Conservation (phyloP, 139 green algal species). For the Picochlorum sp. region DNA sequence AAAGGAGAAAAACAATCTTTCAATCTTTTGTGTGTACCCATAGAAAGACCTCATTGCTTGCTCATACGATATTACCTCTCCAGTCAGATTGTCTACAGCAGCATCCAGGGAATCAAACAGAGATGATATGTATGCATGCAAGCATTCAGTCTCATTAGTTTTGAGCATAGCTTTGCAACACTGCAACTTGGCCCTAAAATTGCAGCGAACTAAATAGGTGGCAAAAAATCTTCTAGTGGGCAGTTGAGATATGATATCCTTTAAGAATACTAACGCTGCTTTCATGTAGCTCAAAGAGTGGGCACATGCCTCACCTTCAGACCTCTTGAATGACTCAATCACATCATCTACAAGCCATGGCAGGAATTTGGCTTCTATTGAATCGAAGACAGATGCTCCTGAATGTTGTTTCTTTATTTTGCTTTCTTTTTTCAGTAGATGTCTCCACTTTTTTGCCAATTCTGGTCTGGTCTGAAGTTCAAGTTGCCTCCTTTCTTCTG, state of each 20-base stretch:
- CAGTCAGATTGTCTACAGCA: constrained; percentile 90
- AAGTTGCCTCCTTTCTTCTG: constrained; percentile 62
- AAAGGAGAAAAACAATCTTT: constrained; percentile 83
- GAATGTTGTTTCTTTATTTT: constrained; percentile 42
- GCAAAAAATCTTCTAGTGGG: constrained; percentile 77
- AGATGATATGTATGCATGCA: not conserved
- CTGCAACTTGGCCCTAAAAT: constrained; percentile 66
- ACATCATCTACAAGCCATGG: constrained; percentile 65
- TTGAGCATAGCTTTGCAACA: not conserved
- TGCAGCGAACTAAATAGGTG: constrained; percentile 70
- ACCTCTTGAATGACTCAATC: constrained; percentile 23
- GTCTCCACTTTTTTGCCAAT: constrained; percentile 78
- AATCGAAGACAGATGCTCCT: constrained; percentile 39
- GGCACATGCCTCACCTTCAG: not conserved
- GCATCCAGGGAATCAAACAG: constrained; percentile 49
- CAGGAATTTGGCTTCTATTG: constrained; percentile 66
- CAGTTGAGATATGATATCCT: constrained; percentile 84
- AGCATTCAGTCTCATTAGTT: not conserved
- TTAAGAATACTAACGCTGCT: constrained; percentile 81
- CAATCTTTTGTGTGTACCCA: constrained; percentile 70
- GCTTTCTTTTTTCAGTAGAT: constrained; percentile 72
- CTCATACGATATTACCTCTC: constrained; percentile 74
- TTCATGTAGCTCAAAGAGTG: constrained; percentile 51
- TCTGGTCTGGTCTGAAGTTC: constrained; percentile 63
- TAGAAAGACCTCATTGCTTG: constrained; percentile 65